A percentile compares a stretch with the other conserved stretches of the same genome.
phyloP scores from a whole-genome alignment of 352 stramenopile species.

The Blastocystis sp. region DNA sequence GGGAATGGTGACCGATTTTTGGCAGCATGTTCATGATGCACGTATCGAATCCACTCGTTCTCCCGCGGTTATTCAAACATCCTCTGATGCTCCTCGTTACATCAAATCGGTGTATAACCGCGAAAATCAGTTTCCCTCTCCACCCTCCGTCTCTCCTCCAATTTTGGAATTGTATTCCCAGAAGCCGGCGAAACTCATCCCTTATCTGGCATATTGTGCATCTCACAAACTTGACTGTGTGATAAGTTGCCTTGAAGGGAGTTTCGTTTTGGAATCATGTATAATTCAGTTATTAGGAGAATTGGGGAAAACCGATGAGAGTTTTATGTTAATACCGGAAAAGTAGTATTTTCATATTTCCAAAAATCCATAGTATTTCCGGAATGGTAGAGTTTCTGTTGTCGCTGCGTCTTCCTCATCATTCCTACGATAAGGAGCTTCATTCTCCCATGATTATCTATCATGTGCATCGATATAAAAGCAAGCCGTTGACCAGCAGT shows the following conservation, averaged over 20 bases:
- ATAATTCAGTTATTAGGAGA: background rate
- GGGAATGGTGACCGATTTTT: slow-evolving; percentile 31
- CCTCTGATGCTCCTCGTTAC: background rate
- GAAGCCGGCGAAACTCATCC: background rate
- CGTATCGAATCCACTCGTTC: background rate
- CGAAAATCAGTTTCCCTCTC: background rate
- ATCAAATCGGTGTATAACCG: background rate
- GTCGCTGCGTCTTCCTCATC: background rate
- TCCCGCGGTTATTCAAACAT: background rate
- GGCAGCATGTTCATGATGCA: background rate
- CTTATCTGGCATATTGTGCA: background rate
- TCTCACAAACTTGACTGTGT: background rate
- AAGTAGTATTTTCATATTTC: background rate
- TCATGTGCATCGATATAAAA: background rate
- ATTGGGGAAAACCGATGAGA: background rate
- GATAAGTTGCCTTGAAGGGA: background rate
- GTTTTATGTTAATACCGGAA: background rate
- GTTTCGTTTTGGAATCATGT: background rate
- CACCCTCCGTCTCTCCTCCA: background rate
- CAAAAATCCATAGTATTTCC: background rate
- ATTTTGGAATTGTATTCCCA: background rate
- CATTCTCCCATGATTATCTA: background rate
- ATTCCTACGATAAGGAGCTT: background rate
- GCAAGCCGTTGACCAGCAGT: background rate
- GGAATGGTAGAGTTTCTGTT: background rate